Percentiles rank a stretch among this genome's conserved stretches.
Conservation (phyloP, 768 basidiomycete genomes). For the Sistotremastrum niveocremeum region DNA sequence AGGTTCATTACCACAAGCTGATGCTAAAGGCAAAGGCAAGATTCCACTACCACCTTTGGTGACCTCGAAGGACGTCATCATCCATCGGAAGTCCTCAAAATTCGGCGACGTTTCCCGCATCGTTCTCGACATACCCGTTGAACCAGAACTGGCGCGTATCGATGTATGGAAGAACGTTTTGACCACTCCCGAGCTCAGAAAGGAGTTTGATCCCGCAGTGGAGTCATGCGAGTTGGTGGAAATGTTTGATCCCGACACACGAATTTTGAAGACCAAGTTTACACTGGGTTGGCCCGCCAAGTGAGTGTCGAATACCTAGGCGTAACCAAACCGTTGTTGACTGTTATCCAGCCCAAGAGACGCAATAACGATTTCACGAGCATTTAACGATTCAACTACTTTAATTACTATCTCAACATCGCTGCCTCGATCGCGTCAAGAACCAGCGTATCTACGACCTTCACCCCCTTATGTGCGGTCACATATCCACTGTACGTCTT, state of each 20-base stretch:
- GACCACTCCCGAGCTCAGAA: slow-evolving; percentile 73
- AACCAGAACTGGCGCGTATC: slow-evolving; percentile 45
- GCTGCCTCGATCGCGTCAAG: slow-evolving; percentile 81
- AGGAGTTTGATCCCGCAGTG: slow-evolving; percentile 91
- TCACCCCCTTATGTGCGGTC: slow-evolving; percentile 90
- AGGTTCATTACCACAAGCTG: slow-evolving; percentile 19
- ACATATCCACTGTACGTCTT: slow-evolving; percentile 51
- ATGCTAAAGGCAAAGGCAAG: slow-evolving; percentile 45
- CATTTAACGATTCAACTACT: slow-evolving; percentile 67
- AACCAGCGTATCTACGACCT: slow-evolving; percentile 82
- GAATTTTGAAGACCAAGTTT: slow-evolving; percentile 84
- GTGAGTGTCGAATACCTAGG: slow-evolving; percentile 41
- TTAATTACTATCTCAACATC: slow-evolving; percentile 87
- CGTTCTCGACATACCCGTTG: slow-evolving; percentile 61
- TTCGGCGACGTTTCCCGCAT: slow-evolving; percentile 73
- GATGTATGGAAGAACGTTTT: slow-evolving; percentile 75
- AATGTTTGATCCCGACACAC: slow-evolving; percentile 71
- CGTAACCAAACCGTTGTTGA: not conserved
- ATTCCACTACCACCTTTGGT: slow-evolving; percentile 33
- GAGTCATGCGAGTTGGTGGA: slow-evolving; percentile 74
- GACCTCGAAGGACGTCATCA: slow-evolving; percentile 55
- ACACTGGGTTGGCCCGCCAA: slow-evolving; percentile 94
- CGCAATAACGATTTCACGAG: slow-evolving; percentile 83
- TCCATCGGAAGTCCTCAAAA: slow-evolving; percentile 61
- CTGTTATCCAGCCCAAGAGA: slow-evolving; percentile 61